Evolutionary conservation across 1,284 basidiomycete genomes (phyloP), one percentile per base, ranked within the genome.

Genomic region (Melanopsichium pennsylvanicum): DNA sequence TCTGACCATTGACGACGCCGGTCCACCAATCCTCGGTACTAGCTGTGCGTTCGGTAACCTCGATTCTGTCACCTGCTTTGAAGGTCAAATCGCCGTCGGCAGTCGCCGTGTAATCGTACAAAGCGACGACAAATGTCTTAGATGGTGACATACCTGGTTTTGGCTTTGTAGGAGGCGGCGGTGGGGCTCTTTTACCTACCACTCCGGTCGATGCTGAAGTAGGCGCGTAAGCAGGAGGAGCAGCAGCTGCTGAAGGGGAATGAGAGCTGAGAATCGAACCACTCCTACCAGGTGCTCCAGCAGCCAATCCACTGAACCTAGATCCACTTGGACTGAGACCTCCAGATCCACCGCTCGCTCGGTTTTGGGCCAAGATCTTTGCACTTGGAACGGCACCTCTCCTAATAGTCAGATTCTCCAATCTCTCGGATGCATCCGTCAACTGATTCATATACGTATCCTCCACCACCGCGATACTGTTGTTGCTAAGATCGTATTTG

Each of bases 21-120:
- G 93, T 97, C 95, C 95, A 99, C 95, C 95, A 98, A 80, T 98
- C 96, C 79, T 97, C 93, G 19, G 89, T 82, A 72, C 88, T 93
- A 2, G 86, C 87, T 11, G 90, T 90, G 78, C 88, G 87, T 82
- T 96, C 89, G 25, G 96, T 86, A 48, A 98, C 85, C 83, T 96
- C 92, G 82, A 99, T 97, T 67, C 87, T 84, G 82, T 98, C 95
- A n/a, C 96, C 96, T 2, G 88, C 87, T 55, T 84, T 87, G 84
- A 99, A 99, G 1, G 88, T 89, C 48, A 99, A 84, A 82, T 99
- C 95, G 0, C 96, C 96, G 1, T 91, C 92, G 25, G 69, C 68
- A 10, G 64, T 67, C 2, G 95, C 93, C 27, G 86, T 86, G 80
- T 96, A 99, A 82, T 99, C 95, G 80, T 97, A 99, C 76, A 98